These are phyloP conservation scores for Phaeodactylum tricornutum DNA, from an alignment of 108 stramenopile species.

Conservation along the genomic window DNA sequence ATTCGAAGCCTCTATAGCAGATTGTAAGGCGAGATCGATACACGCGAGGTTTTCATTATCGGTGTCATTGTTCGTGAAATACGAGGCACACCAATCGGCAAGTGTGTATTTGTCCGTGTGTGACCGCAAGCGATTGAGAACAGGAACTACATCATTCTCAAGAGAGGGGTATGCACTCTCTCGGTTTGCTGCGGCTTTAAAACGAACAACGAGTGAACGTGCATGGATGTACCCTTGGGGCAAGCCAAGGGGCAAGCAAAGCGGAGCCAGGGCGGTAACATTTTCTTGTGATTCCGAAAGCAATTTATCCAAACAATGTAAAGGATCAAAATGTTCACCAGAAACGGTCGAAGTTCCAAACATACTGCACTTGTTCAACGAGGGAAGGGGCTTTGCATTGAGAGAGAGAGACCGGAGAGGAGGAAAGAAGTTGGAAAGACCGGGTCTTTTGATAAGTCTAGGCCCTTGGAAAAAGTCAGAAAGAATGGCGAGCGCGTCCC, in stretches of 20 bases:
- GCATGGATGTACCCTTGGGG: conserved; percentile 72
- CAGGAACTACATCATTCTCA: conserved; percentile 43
- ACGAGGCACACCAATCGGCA: conserved; percentile 68
- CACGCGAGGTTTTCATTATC: conserved; percentile 49
- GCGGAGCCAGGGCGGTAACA: conserved; percentile 48
- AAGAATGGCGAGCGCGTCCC: conserved; percentile 62
- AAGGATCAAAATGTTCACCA: conserved; percentile 61
- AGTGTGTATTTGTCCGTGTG: conserved; percentile 50
- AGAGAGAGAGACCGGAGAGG: conserved; percentile 25
- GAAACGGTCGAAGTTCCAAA: conserved; percentile 7
- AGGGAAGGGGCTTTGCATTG: not conserved
- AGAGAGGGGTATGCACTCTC: conserved; percentile 44
- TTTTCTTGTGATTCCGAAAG: conserved; percentile 23
- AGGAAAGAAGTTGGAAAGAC: conserved; percentile 47
- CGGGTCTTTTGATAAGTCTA: conserved; percentile 26
- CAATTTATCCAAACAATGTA: conserved; percentile 33
- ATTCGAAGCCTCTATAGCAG: conserved; percentile 60
- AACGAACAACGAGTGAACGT: conserved; percentile 40
- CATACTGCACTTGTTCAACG: no score
- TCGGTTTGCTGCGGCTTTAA: conserved; percentile 21
- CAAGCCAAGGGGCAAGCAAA: conserved; percentile 54
- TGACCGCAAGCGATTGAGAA: conserved; percentile 38
- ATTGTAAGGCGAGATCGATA: conserved; percentile 48
- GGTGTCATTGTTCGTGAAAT: conserved; percentile 29
- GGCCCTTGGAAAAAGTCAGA: conserved; percentile 55